Percentiles rank a stretch among this genome's conserved stretches.
phyloP scores from a whole-genome alignment of 805 yeast species.

The Candida railenensis region DNA sequence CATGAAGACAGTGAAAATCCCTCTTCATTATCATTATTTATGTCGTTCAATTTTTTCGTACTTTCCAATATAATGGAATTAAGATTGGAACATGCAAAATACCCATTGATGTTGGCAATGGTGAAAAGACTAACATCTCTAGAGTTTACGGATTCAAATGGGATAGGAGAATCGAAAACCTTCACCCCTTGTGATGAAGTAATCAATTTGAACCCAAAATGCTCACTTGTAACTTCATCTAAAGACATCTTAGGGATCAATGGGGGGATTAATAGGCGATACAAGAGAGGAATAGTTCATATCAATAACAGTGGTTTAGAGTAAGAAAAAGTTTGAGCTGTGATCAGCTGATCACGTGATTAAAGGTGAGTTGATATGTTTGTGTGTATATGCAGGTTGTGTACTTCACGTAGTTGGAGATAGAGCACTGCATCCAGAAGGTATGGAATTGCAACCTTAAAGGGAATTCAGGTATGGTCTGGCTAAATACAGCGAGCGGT shows the following conservation, averaged over 20 bases:
- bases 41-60: slow-evolving; percentile 15
- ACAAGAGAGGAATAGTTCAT: background rate
- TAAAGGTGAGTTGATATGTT: no score
- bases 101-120: slow-evolving; percentile 21
- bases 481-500: no score
- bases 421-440: no score
- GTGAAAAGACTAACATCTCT: slow-evolving; percentile 23
- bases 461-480: no score
- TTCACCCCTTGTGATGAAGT: slow-evolving; percentile 23
- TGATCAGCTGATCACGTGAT: no score
- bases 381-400: background rate
- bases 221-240: slow-evolving; percentile 30
- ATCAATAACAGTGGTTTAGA: background rate
- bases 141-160: slow-evolving; percentile 13
- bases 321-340: background rate
- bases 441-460: no score
- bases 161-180: slow-evolving; percentile 24
- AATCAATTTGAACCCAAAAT: slow-evolving; percentile 35
- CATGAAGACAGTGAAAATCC: background rate
- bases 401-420: no score
- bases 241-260: slow-evolving; percentile 6
- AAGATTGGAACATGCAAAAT: slow-evolving; percentile 34
- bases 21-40: slow-evolving; percentile 5
- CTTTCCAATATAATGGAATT: slow-evolving; percentile 24
- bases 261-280: background rate